Conservation (phyloP, 225 moss, liverwort and hornwort genomes). For the Neckera pumila region DNA sequence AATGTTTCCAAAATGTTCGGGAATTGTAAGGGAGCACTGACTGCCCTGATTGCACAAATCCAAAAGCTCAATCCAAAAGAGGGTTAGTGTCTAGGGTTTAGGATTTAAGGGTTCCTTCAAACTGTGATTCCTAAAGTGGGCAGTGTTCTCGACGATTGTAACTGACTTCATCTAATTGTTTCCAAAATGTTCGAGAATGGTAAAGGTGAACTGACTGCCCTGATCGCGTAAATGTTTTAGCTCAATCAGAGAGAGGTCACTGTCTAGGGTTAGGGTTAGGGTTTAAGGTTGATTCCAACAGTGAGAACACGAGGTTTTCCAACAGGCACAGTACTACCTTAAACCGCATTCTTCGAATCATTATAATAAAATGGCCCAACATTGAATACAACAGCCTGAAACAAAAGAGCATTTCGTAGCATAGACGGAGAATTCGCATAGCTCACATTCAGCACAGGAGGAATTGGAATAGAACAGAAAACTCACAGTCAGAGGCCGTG, state of each 20-base stretch:
- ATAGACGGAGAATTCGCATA: background rate
- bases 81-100: background rate
- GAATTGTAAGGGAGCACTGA: background rate
- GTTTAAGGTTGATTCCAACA: background rate
- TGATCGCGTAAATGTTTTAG: background rate
- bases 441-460: background rate
- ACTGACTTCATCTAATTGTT: background rate
- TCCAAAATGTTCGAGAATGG: background rate
- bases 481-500: slow-evolving; percentile 68
- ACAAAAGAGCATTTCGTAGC: background rate
- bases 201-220: background rate
- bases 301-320: background rate
- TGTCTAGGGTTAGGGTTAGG: background rate
- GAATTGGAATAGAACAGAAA: background rate
- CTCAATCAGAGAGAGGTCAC: background rate
- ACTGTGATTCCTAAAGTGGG: background rate
- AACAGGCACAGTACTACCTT: background rate
- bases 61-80: background rate
- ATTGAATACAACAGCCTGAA: background rate
- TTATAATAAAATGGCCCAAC: background rate
- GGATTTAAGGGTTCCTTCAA: background rate
- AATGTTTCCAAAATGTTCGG: background rate
- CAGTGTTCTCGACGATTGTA: background rate
- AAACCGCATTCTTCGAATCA: background rate
- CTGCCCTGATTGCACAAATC: background rate